Evolutionary conservation across 768 basidiomycete species (phyloP), one percentile per base, ranked within the genome.

Genomic region (Lactifluus echinatus): DNA sequence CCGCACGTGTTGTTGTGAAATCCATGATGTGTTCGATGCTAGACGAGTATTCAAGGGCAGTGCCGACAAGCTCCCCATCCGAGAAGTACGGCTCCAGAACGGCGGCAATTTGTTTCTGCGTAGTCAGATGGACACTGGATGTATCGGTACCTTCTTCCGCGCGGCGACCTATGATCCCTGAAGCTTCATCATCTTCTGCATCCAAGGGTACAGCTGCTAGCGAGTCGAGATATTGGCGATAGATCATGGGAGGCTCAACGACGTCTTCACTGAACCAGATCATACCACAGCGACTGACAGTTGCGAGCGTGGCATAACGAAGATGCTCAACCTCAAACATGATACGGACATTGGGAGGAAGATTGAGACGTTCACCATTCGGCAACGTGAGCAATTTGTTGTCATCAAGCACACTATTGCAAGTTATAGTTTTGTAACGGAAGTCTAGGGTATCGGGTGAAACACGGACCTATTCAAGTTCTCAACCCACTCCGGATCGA

Each of bases 261-360:
- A 96, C 84, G 62, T 97, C 93, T 57, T 97, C 93, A 68, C 93
- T 97, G 75, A 99, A 99, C 96, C 96, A 99, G 65, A 99, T 95
- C 96, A 99, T 99, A 69, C 96, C 96, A 67, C 96, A 99, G 55
- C 96, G 94, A 82, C 93, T 96, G 77, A 99, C 96, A 26, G 96
- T 99, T 15, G 96, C 96, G 53, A 89, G 83, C 3, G 96, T 99
- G 0, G 96, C 96, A 69, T 95, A 99, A 66, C 85, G 88, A 63
- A 99, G 81, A 70, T 96, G 93, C 69, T 98, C 96, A 55, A 98
- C 96, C 70, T 99, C 96, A 69, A 99, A 98, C 93, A 99, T 95
- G 70, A 99, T 94, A 53, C 96, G 87, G 23, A 99, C 93, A 67
- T 98, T 98, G 3, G 92, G 81, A 1, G 96, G 96, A 24, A 99